A percentile compares a stretch with the other conserved stretches of the same genome.
These are phyloP conservation scores for Lizanozyma gosingica DNA, from an alignment of 1,139 yeast species.

Conservation along the genomic window DNA sequence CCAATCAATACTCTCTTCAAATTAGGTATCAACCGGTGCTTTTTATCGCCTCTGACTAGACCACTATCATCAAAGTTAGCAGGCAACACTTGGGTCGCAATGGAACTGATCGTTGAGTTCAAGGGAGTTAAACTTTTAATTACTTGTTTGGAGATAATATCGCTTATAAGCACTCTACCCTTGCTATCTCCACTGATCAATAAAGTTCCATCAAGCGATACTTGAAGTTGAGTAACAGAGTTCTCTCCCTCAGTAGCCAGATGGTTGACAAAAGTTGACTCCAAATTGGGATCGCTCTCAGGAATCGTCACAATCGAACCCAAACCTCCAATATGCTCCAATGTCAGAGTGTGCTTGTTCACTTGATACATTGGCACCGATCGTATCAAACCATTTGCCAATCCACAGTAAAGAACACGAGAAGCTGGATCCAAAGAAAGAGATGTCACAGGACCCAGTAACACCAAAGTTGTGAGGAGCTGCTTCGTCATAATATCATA, in stretches of 20 bases:
- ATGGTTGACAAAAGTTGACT: conserved; percentile 52
- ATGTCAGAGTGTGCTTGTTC: conserved; percentile 28
- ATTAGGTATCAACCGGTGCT: conserved; percentile 12
- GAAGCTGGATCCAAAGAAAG: conserved; percentile 76
- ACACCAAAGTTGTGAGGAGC: conserved; percentile 62
- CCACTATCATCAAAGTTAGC: neutral
- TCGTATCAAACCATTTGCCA: conserved; percentile 53
- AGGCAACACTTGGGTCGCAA: conserved; percentile 2
- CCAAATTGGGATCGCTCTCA: conserved; percentile 40
- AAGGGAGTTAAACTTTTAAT: conserved; percentile 55
- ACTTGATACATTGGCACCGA: conserved; percentile 47
- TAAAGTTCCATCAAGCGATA: conserved; percentile 71
- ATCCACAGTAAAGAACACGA: conserved; percentile 65
- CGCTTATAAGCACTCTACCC: conserved; percentile 66
- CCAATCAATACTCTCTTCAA: conserved; percentile 10
- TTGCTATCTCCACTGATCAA: conserved; percentile 64
- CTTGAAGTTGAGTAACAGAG: conserved; percentile 41
- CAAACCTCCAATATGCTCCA: conserved; percentile 50
- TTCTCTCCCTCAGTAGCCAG: conserved; percentile 17
- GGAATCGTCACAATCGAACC: conserved; percentile 42
- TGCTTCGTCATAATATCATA: conserved; percentile 40
- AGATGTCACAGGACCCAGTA: conserved; percentile 47
- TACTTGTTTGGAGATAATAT: conserved; percentile 70
- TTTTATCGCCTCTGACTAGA: neutral
- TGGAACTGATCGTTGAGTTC: conserved; percentile 25